Evolutionary conservation across 2,329 filamentous ascomycete genomes (phyloP), one percentile per base, ranked within the genome.

Genomic region (Coleophoma crateriformis): DNA sequence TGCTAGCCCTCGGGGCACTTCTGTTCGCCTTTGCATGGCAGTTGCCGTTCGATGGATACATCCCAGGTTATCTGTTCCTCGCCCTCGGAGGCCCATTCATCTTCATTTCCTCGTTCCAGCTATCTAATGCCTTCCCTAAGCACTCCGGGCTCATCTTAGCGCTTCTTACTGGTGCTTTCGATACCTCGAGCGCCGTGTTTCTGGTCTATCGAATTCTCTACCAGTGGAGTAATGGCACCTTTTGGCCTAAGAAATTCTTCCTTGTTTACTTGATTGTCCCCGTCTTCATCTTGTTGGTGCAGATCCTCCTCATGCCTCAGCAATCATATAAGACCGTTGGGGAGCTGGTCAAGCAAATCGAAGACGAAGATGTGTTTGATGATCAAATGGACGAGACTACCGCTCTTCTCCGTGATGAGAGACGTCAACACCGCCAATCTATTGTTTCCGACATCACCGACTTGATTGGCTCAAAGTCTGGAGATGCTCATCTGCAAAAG

Each of bases 311-410:
- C 56, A 85, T 95, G 75, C 89, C 89, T 0, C 72, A 71, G 14
- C 81, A 84, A 55, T 90, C 85, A 1, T 94, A 94, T 73, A 91
- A 94, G 68, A 92, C 87, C 0, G 81, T 91, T 1, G 88, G 89
- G 42, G 90, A 96, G 67, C 77, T 96, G 37, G 83, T 94, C 6
- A 79, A 83, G 50, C 79, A 89, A 62, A 84, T 82, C 14, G 85
- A 90, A 57, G 73, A 76, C 65, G 67, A 53, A 61, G 68, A 58
- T 52, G 67, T 52, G 58, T 66, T 65, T 12, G 79, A 79, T 7
- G 82, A 85, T 55, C 77, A 81, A 62, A 64, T 81, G 33, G 75
- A 81, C 54, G 80, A 83, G 44, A 53, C 57, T 8, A 66, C 62
- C 1, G 61, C 62, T 33, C 58, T 66, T 7, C 56, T 66, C 3